Evolutionary conservation across 768 basidiomycete species (phyloP).

Genomic region (Melanogaster broomeanus): DNA sequence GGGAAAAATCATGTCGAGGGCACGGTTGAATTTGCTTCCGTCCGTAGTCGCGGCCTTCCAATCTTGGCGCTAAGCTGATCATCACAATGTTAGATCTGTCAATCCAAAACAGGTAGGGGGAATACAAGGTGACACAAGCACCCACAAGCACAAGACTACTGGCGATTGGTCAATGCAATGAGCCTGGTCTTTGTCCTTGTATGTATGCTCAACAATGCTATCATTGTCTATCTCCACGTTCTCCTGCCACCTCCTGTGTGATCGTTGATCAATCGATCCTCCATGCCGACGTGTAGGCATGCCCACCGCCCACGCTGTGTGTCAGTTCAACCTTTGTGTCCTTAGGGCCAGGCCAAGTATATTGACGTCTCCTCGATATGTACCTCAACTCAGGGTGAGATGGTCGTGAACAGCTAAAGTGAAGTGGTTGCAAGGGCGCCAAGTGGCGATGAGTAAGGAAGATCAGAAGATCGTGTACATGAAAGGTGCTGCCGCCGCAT

Average conservation of each 20-base stretch:
- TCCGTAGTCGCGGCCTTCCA: constrained; percentile 20
- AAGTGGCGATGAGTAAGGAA: constrained; percentile 6
- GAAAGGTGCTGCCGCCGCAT: neutral
- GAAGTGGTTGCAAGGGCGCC: neutral
- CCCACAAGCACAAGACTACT: neutral
- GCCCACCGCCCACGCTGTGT: neutral
- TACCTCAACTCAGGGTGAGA: neutral
- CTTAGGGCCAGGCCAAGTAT: too few species aligned
- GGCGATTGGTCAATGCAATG: too few species aligned
- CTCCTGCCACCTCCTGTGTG: too few species aligned
- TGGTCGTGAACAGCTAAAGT: too few species aligned
- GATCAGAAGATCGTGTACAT: neutral
- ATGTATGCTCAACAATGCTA: too few species aligned
- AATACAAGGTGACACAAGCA: neutral
- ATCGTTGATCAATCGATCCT: too few species aligned
- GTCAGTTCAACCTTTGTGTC: too few species aligned
- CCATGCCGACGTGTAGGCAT: neutral
- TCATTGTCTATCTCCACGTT: too few species aligned
- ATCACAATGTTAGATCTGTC: neutral
- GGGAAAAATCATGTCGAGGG: constrained; percentile 19
- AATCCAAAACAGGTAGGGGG: too few species aligned
- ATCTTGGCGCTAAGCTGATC: constrained; percentile 21
- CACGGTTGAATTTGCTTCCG: constrained; percentile 24
- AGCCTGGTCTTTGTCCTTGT: too few species aligned
- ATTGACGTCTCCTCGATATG: too few species aligned